Evolutionary conservation across 139 green algal genomes (phyloP).

Genomic region (Volvox africanus): DNA sequence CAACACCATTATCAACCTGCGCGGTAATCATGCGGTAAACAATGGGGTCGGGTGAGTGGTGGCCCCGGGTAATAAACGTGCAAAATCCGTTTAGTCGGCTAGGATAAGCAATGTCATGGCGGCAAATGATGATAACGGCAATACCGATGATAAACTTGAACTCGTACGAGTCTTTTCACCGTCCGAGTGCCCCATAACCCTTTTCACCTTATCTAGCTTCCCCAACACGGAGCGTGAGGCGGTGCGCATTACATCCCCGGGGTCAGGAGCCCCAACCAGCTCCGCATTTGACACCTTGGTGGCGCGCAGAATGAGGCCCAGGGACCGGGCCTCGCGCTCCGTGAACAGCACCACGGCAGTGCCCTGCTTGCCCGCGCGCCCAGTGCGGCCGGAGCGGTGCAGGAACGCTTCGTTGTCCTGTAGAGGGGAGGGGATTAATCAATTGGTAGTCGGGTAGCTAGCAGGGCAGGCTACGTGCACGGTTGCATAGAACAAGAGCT

Average conservation of each 20-base stretch:
- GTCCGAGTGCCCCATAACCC: too few species aligned
- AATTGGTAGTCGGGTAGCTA: too few species aligned
- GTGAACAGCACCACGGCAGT: slow-evolving; percentile 93
- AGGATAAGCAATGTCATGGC: too few species aligned
- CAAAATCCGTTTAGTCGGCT: too few species aligned
- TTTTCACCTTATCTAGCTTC: slow-evolving; percentile 75
- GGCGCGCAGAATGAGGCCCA: slow-evolving; percentile 76
- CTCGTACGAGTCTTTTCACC: too few species aligned
- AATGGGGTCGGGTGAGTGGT: too few species aligned
- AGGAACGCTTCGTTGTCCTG: slow-evolving; percentile 96
- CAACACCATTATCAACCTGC: slow-evolving; percentile 78
- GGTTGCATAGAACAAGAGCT: too few species aligned
- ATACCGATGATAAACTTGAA: too few species aligned
- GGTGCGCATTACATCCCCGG: slow-evolving; percentile 65
- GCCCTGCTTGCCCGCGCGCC: slow-evolving; percentile 87
- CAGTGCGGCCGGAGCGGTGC: slow-evolving; percentile 92
- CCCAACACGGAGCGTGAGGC: slow-evolving; percentile 68
- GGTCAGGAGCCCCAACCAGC: slow-evolving; percentile 58
- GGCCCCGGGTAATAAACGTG: too few species aligned
- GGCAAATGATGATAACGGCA: too few species aligned
- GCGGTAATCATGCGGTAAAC: slow-evolving; percentile 24
- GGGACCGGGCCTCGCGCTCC: slow-evolving; percentile 62
- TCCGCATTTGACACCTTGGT: slow-evolving; percentile 60
- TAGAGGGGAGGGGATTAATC: slow-evolving; percentile 45
- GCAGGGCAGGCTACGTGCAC: too few species aligned